Base-by-base conservation (phyloP, 1,139 yeast genomes). In the Blastobotrys proliferans region DNA sequence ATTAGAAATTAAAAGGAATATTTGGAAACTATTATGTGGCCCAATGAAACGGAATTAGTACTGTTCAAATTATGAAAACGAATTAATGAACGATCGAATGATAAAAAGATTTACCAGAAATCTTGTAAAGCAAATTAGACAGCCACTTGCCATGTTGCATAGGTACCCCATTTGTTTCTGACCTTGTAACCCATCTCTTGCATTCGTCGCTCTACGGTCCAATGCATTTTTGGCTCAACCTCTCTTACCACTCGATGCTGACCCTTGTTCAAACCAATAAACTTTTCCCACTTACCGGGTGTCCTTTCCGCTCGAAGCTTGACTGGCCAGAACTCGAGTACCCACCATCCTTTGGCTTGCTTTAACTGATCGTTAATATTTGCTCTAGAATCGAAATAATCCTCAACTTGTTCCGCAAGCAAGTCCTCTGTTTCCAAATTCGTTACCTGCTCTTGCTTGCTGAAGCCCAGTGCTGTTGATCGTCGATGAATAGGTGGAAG, bases 161-260 rank as follows among this genome's bases (percentile, higher is more conserved):
- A 30, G 14, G 29, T 6, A 6, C 28, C 41, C 26, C 22, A 4
- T 20, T 11, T n/a, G n/a, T n/a, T 34, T 21, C 24, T 33, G 38
- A 30, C 14, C 21, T 24, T 33, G 16, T 38, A 30, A 4, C 41
- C 30, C 31, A 38, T 31, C 18, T 38, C 41, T 3, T 22, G 31
- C 32, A 31, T 17, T 19, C 42, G 32, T n/a, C 21, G 29, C 11
- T 39, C 42, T 8, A 39, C 42, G 5, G 42, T 39, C 42, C 42
- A 39, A 20, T 39, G 42, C 19, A 39, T 25, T 27, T 31, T 26
- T 17, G 42, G 42, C 4, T 39, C 33, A 13, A 13, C 18, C 20
- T 39, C 42, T 3, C 37, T 22, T 9, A 39, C 31, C 26, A 39
- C 21, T 17, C 42, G 42, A n/a, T 27, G 38, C 14, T 29, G 25